Conservation (phyloP, 106 monocot genomes). For the Ottelia alismoides region DNA sequence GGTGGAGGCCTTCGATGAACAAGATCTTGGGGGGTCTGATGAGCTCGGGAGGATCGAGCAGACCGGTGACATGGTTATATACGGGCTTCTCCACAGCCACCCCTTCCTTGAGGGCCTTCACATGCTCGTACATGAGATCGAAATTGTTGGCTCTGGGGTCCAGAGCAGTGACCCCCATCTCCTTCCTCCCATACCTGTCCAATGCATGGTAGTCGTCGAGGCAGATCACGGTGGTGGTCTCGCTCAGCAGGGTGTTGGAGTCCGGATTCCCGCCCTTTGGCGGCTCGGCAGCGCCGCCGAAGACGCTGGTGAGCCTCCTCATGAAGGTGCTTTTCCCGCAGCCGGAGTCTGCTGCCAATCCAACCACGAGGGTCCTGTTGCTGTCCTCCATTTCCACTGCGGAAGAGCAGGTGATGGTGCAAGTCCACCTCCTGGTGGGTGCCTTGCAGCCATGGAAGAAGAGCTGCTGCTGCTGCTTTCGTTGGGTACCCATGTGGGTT, state of each 20-base stretch:
- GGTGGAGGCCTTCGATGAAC: conserved; percentile 80
- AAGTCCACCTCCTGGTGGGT: too few species aligned
- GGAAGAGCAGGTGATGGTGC: too few species aligned
- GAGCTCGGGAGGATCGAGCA: conserved; percentile 79
- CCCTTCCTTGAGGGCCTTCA: conserved; percentile 74
- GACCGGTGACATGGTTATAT: conserved; percentile 76
- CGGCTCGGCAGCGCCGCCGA: conserved; percentile 74
- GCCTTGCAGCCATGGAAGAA: too few species aligned
- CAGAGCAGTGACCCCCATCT: conserved; percentile 72
- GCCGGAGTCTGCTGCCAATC: conserved; percentile 83
- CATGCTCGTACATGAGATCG: conserved; percentile 85
- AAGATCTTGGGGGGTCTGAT: conserved; percentile 83
- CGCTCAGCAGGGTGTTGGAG: conserved; percentile 76
- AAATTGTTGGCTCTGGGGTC: conserved; percentile 79
- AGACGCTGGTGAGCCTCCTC: conserved; percentile 74
- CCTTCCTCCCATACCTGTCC: conserved; percentile 74
- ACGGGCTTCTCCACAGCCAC: conserved; percentile 70
- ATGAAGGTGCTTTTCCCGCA: conserved; percentile 96
- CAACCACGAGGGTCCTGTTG: conserved; percentile 64
- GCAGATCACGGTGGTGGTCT: conserved; percentile 72
- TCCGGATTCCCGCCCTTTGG: conserved; percentile 79
- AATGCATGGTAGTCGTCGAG: conserved; percentile 78
- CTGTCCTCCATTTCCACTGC: too few species aligned
- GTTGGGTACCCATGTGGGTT: too few species aligned
- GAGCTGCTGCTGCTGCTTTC: too few species aligned